A percentile compares a stretch with the other conserved stretches of the same genome.
These are phyloP conservation scores for Tardiomyces digboiensis DNA, from an alignment of 1,139 yeast species.

Conservation along the genomic window DNA sequence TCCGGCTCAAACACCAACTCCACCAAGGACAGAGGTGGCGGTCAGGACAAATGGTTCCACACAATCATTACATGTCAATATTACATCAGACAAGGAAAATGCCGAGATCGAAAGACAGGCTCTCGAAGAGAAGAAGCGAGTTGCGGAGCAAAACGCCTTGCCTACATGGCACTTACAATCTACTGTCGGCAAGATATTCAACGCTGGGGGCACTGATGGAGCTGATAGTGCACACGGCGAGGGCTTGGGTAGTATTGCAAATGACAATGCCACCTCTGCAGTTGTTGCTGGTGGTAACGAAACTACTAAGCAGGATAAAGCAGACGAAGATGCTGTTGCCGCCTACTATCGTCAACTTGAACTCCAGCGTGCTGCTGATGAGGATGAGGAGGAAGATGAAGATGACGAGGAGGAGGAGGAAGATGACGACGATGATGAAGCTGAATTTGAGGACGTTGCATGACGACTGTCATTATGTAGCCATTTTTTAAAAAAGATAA, in stretches of 20 bases:
- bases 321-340: constrained; percentile 62
- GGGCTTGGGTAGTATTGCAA: constrained; percentile 6
- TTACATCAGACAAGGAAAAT: constrained; percentile 85
- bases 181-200: constrained; percentile 57
- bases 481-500: too few species aligned
- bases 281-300: constrained; percentile 15
- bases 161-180: constrained; percentile 95
- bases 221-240: background rate
- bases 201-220: constrained; percentile 1
- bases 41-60: constrained; percentile 5
- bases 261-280: constrained; percentile 23
- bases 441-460: constrained; percentile 39
- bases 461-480: background rate
- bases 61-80: constrained; percentile 60
- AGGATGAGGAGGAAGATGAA: constrained; percentile 31
- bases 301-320: constrained; percentile 36
- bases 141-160: constrained; percentile 78
- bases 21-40: constrained; percentile 26
- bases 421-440: constrained; percentile 50
- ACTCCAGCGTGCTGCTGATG: constrained; percentile 51
- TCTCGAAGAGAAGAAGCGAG: constrained; percentile 49
- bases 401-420: constrained; percentile 42
- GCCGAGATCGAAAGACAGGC: constrained; percentile 45
- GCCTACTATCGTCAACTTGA: constrained; percentile 71
- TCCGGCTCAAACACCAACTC: constrained; percentile 14